Evolutionary conservation across 768 basidiomycete genomes (phyloP).

Genomic region (Mycena rosella): DNA sequence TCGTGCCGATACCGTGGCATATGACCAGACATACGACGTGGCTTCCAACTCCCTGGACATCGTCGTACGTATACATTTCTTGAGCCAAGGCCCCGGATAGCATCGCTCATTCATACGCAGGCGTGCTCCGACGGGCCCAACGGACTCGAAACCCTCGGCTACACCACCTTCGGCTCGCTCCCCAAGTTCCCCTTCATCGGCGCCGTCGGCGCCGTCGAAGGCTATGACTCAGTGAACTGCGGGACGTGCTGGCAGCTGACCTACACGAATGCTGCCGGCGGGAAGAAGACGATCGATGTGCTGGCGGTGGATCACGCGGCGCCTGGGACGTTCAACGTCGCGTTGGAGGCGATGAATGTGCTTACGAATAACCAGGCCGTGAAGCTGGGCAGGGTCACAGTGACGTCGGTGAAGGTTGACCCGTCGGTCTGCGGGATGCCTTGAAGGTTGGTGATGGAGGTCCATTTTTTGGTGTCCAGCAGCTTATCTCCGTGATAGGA

Average conservation of each 20-base stretch:
- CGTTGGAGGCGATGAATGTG: slow-evolving; percentile 65
- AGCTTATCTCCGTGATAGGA: too few relatives aligned
- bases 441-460: slow-evolving; percentile 12
- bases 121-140: slow-evolving; percentile 64
- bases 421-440: slow-evolving; percentile 65
- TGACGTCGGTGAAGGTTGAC: slow-evolving; percentile 57
- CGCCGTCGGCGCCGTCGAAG: slow-evolving; percentile 62
- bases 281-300: slow-evolving; percentile 56
- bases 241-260: slow-evolving; percentile 73
- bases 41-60: slow-evolving; percentile 50
- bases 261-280: slow-evolving; percentile 51
- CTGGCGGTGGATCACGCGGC: slow-evolving; percentile 65
- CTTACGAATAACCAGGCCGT: slow-evolving; percentile 63
- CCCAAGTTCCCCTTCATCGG: slow-evolving; percentile 74
- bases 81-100: background rate
- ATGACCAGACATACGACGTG: slow-evolving; percentile 66
- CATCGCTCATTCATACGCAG: slow-evolving; percentile 10
- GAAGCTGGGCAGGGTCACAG: slow-evolving; percentile 61
- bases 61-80: slow-evolving; percentile 40
- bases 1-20: slow-evolving; percentile 50
- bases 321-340: slow-evolving; percentile 61
- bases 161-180: slow-evolving; percentile 62
- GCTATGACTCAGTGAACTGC: slow-evolving; percentile 66
- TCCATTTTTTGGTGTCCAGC: background rate
- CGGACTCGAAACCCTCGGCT: slow-evolving; percentile 62